A percentile compares a stretch with the other conserved stretches of the same genome.
phyloP scores from a whole-genome alignment of 352 stramenopile genomes.

The Phytophthora chlamydospora region DNA sequence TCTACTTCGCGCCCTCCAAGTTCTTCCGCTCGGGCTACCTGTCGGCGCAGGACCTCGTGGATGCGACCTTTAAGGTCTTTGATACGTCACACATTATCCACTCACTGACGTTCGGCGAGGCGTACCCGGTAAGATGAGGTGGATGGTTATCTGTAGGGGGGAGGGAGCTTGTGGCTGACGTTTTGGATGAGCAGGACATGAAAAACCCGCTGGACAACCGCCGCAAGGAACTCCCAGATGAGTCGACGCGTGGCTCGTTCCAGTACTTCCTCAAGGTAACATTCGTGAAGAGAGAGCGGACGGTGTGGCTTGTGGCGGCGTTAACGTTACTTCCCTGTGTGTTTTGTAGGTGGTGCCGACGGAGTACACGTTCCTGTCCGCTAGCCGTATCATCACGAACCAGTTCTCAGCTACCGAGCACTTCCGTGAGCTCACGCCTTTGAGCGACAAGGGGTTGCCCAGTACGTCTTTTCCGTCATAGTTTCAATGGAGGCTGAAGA shows the following conservation, averaged over 20 bases:
- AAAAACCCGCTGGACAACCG: conserved; percentile 81
- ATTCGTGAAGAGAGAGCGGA: background rate
- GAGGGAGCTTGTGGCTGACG: background rate
- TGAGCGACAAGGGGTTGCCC: conserved; percentile 84
- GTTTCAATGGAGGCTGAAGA: conserved; percentile 1
- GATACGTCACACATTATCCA: conserved; percentile 76
- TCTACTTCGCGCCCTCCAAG: conserved; percentile 87
- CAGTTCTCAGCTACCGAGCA: conserved; percentile 99
- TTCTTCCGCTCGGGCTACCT: conserved; percentile 85
- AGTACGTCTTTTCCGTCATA: conserved; percentile 53
- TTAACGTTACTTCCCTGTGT: background rate
- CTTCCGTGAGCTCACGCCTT: conserved; percentile 87
- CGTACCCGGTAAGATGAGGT: conserved; percentile 59
- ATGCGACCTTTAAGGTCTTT: conserved; percentile 77
- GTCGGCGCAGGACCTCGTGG: conserved; percentile 60
- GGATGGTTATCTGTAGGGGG: background rate
- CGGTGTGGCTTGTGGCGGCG: background rate
- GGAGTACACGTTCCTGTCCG: conserved; percentile 91
- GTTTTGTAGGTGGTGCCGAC: conserved; percentile 94
- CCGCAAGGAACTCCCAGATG: conserved; percentile 55
- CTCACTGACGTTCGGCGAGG: conserved; percentile 75
- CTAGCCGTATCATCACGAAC: conserved; percentile 92
- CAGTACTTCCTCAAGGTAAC: conserved; percentile 88
- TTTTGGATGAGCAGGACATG: conserved; percentile 60
- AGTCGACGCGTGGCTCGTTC: conserved; percentile 65